Conservation (phyloP, 2,329 filamentous ascomycete genomes). For the Periconia digitata region DNA sequence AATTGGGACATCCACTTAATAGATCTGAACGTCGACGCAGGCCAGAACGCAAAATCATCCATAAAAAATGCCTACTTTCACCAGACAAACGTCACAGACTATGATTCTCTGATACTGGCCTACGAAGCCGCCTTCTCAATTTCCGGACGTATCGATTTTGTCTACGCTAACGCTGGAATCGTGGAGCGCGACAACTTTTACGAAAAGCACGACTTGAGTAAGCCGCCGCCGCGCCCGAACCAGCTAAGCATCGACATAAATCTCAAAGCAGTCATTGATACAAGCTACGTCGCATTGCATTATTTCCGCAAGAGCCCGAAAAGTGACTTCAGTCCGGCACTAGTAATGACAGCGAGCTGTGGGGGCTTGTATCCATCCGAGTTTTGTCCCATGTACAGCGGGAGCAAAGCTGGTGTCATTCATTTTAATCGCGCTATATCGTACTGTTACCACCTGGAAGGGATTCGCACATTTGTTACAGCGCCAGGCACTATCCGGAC, state of each 20-base stretch:
- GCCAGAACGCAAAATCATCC: conserved; percentile 29
- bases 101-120: conserved; percentile 32
- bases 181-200: conserved; percentile 48
- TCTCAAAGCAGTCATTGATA: conserved; percentile 42
- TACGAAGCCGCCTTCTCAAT: conserved; percentile 44
- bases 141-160: conserved; percentile 47
- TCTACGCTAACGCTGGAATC: conserved; percentile 54
- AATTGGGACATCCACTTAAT: conserved; percentile 46
- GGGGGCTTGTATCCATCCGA: conserved; percentile 43
- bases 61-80: conserved; percentile 41
- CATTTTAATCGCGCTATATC: conserved; percentile 45
- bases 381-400: conserved; percentile 33
- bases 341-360: conserved; percentile 44
- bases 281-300: conserved; percentile 46
- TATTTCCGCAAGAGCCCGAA: conserved; percentile 40
- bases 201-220: conserved; percentile 31
- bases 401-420: conserved; percentile 40
- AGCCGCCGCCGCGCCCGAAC: conserved; percentile 31
- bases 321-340: conserved; percentile 21
- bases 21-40: conserved; percentile 43
- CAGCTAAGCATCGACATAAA: conserved; percentile 42
- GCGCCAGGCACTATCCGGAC: conserved; percentile 44
- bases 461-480: conserved; percentile 45
- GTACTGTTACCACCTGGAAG: conserved; percentile 35
- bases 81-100: conserved; percentile 43